Percentiles rank a stretch among this genome's conserved stretches.
phyloP scores from a whole-genome alignment of 78 protist genomes.

The Speleostelium caveatum region DNA sequence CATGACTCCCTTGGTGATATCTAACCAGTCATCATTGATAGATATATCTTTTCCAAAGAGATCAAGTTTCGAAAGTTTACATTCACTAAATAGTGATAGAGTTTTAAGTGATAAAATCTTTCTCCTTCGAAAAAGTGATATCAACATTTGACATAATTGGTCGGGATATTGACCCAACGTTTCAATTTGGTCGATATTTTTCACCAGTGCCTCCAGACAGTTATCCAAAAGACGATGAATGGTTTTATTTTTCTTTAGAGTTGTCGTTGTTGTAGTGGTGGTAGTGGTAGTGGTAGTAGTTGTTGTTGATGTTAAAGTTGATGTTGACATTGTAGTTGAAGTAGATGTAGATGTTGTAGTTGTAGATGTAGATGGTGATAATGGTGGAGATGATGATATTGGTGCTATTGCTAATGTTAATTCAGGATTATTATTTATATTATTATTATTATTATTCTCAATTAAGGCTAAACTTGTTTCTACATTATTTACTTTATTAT shows the following conservation, averaged over 20 bases:
- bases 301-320: not conserved
- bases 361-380: not conserved
- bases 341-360: not conserved
- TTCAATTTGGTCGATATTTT: slow-evolving; percentile 25
- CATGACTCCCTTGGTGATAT: slow-evolving; percentile 52
- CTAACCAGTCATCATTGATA: slow-evolving; percentile 54
- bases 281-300: slow-evolving; percentile 2
- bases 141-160: slow-evolving; percentile 34
- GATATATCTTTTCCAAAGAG: slow-evolving; percentile 35
- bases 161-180: slow-evolving; percentile 57
- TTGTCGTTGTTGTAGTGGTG: slow-evolving; percentile 11
- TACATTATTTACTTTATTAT: not conserved
- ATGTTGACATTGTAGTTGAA: not conserved
- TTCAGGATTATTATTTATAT: not conserved
- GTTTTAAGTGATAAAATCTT: slow-evolving; percentile 35
- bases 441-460: slow-evolving; percentile 5
- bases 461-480: not conserved
- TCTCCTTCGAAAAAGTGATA: slow-evolving; percentile 31
- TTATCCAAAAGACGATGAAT: slow-evolving; percentile 46
- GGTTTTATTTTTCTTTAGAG: not conserved
- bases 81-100: slow-evolving; percentile 33
- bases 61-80: slow-evolving; percentile 33
- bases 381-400: not conserved
- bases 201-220: slow-evolving; percentile 48
- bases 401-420: not conserved